Evolutionary conservation across 2,329 filamentous ascomycete genomes (phyloP), one percentile per base, ranked within the genome.

Genomic region (Colletotrichum paranaense): DNA sequence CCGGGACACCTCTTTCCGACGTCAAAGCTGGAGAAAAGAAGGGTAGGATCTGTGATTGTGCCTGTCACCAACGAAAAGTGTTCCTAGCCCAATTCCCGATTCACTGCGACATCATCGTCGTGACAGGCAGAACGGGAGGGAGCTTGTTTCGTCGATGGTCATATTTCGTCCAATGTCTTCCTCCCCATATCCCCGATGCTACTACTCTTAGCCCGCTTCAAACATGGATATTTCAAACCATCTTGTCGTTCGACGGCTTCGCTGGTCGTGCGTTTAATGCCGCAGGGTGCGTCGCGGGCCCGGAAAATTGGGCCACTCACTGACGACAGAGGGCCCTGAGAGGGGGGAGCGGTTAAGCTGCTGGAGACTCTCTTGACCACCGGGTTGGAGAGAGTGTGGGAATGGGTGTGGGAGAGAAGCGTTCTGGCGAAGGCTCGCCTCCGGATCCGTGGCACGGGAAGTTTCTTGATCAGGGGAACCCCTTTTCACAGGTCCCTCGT

Each of bases 231-330:
- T 62, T 58, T 62, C 60, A 73, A 73, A 70, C 71, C 71, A 57
- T 70, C 67, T 35, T 73, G 71, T 73, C 67, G 71, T 73, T 73
- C 60, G 71, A 70, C 70, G 68, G 70, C 67, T 70, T 55, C 67
- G 70, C 49, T 73, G 60, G 60, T 73, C 67, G 67, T 73, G 60
- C 71, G 56, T 73, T 73, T 57, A 73, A 73, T 73, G 71, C 60
- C 71, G 71, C 71, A 70, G 67, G 58, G 59, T 49, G 42, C 70
- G 66, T 70, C 66, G 59, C 42, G 66, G 32, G 30, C 65, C 53
- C 38, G 28, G 9, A 64, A 64, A 49, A 46, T 22, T 38, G 65
- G 69, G 30, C 42, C 69, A 42, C 19, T 49, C 69, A 42, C 42
- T 49, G 42, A 49, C 42, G 16, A 49, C 42, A 49, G 42, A 49